These are phyloP conservation scores for Leishmania turanica DNA, from an alignment of 208 protist species.

Conservation along the genomic window DNA sequence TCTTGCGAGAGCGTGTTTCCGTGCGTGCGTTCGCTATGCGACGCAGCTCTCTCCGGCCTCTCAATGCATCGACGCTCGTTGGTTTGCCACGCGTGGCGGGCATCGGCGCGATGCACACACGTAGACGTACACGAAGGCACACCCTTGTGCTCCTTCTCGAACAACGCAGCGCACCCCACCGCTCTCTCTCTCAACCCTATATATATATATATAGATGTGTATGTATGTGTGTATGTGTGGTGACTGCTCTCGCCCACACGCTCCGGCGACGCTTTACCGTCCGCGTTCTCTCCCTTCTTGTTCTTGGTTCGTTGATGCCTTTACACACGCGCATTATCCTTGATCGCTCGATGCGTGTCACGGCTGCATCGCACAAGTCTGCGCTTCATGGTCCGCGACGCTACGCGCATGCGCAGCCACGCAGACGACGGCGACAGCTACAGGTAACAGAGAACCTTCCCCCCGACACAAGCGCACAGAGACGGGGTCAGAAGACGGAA, in stretches of 20 bases:
- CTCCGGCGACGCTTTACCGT: not conserved
- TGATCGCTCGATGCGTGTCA: not conserved
- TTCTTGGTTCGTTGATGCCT: not conserved
- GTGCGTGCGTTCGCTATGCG: not conserved
- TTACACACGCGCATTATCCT: not conserved
- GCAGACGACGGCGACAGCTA: not conserved
- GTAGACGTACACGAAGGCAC: not conserved
- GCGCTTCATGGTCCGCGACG: not conserved
- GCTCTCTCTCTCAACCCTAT: not conserved
- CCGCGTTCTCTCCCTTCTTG: not conserved
- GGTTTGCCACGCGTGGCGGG: not conserved
- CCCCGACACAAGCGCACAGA: slow-evolving; percentile 11
- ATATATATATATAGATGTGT: not conserved
- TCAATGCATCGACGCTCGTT: not conserved
- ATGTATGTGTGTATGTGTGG: not conserved
- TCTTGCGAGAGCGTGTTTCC: not conserved
- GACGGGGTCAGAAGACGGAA: not conserved
- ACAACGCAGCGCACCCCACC: not conserved
- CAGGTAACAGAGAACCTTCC: not conserved
- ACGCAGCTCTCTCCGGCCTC: not conserved
- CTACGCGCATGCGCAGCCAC: not conserved
- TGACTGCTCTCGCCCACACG: not conserved
- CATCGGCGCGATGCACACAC: not conserved
- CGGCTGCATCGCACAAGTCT: not conserved
- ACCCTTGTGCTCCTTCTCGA: not conserved